phyloP scores from a whole-genome alignment of 768 basidiomycete genomes.

The Kwoniella sp. region DNA sequence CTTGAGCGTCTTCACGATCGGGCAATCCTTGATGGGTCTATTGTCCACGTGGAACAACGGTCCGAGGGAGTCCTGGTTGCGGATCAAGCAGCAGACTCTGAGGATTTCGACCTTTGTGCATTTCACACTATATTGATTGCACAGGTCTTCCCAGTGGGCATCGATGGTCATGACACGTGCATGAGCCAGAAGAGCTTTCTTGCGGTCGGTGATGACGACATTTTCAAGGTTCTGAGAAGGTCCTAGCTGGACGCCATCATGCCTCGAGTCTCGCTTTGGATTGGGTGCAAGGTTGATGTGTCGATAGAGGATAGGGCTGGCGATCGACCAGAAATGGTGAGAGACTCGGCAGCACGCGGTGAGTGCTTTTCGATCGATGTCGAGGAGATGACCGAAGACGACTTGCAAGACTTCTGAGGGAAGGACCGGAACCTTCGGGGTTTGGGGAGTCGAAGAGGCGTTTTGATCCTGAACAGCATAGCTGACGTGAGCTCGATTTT shows the following conservation, averaged over 20 bases:
- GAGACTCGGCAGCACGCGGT: slow-evolving; percentile 1
- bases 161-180: background rate
- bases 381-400: background rate
- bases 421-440: background rate
- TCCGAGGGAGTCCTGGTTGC: background rate
- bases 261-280: slow-evolving; percentile 1
- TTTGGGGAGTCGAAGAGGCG: background rate
- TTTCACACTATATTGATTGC: background rate
- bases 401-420: background rate
- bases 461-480: background rate
- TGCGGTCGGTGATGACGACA: background rate
- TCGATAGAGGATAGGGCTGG: background rate
- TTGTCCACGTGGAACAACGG: background rate
- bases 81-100: background rate
- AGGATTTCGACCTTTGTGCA: background rate
- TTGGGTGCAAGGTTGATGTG: background rate
- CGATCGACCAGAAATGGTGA: background rate
- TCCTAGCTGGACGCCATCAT: background rate
- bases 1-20: background rate
- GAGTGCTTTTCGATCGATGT: background rate
- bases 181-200: background rate
- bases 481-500: background rate
- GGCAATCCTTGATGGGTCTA: background rate
- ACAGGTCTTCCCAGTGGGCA: slow-evolving; percentile 3
- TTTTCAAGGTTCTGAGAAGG: background rate